These are phyloP conservation scores for Oryza rufipogon DNA, from an alignment of 176 grass and related monocot genomes.

Conservation along the genomic window DNA sequence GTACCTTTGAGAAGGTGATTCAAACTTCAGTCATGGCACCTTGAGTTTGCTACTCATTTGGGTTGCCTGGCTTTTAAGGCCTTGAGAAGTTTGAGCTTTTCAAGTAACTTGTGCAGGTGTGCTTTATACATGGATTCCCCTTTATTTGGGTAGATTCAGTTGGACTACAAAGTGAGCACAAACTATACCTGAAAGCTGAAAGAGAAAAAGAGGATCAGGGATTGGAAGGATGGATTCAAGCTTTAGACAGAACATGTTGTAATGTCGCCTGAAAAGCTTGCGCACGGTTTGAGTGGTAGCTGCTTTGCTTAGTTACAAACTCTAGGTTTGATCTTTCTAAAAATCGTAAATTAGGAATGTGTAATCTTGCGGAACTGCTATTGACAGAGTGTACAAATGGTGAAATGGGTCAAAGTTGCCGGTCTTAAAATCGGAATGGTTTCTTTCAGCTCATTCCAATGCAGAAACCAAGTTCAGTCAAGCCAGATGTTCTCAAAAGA, in stretches of 20 bases:
- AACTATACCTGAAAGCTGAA: slow-evolving; percentile 19
- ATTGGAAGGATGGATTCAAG: slow-evolving; percentile 36
- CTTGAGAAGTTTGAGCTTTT: slow-evolving; percentile 58
- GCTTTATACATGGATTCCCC: slow-evolving; percentile 61
- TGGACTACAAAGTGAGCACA: slow-evolving; percentile 37
- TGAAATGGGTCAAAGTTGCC: not conserved
- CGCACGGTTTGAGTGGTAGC: not conserved
- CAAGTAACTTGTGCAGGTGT: slow-evolving; percentile 36
- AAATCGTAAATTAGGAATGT: not conserved
- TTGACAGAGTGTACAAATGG: not conserved
- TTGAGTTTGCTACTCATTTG: slow-evolving; percentile 47
- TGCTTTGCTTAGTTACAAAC: not conserved
- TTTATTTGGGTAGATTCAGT: slow-evolving; percentile 46
- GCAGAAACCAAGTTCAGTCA: slow-evolving; percentile 26
- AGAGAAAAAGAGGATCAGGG: slow-evolving; percentile 14
- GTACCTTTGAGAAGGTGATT: slow-evolving; percentile 34
- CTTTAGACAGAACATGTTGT: slow-evolving; percentile 22
- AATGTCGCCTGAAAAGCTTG: slow-evolving; percentile 11
- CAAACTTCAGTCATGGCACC: slow-evolving; percentile 50
- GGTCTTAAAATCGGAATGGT: not conserved
- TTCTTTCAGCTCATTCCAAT: slow-evolving; percentile 14
- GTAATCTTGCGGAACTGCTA: not conserved
- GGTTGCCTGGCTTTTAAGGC: slow-evolving; percentile 58
- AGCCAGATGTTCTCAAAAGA: not conserved
- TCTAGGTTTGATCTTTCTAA: not conserved